A percentile compares a stretch with the other conserved stretches of the same genome.
Conservation (phyloP, 1,139 yeast genomes). For the Pneumocystis wakefieldiae region DNA sequence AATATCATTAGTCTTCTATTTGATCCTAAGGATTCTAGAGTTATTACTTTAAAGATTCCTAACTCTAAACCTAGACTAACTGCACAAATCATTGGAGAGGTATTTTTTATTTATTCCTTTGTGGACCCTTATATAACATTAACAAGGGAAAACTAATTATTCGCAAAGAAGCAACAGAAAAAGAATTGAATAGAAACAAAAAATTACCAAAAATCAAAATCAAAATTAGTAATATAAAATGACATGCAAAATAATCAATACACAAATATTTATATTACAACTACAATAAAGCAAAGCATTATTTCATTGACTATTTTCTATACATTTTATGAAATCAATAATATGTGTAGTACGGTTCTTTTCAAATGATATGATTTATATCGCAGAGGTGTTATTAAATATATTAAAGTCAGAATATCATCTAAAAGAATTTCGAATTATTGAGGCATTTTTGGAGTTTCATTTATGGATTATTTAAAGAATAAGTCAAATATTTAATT, state of each 20-base stretch:
- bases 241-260: background rate
- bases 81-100: constrained; percentile 1
- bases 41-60: background rate
- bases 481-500: too few species aligned
- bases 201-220: background rate
- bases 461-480: too few species aligned
- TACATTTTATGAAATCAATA: background rate
- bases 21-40: background rate
- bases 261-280: background rate
- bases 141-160: background rate
- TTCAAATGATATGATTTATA: background rate
- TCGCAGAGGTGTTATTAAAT: too few species aligned
- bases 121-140: background rate
- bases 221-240: background rate
- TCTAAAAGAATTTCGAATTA: too few species aligned
- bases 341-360: background rate
- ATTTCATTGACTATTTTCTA: background rate
- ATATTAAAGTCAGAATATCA: too few species aligned
- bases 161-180: background rate
- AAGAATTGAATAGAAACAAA: background rate
- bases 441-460: too few species aligned
- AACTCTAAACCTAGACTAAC: background rate
- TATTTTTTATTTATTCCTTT: background rate
- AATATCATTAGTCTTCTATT: background rate
- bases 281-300: background rate